Conservation (phyloP, 495 filamentous ascomycete genomes). For the Aspergillus ostianus region DNA sequence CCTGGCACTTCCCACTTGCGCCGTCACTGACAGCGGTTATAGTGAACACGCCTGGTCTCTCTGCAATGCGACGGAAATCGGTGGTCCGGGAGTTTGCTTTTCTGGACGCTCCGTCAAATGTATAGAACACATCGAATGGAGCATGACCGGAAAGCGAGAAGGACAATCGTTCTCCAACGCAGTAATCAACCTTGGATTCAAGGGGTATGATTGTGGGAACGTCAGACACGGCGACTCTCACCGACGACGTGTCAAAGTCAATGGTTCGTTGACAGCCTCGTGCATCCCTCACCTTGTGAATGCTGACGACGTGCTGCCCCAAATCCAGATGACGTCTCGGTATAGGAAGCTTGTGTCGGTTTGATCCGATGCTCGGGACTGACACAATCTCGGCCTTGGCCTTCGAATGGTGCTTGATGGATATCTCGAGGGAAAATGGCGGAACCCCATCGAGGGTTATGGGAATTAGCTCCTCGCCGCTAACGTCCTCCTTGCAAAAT, state of each 20-base stretch:
- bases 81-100: slow-evolving; percentile 75
- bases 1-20: slow-evolving; percentile 73
- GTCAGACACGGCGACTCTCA: slow-evolving; percentile 86
- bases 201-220: slow-evolving; percentile 84
- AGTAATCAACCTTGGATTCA: slow-evolving; percentile 87
- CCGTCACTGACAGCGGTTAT: slow-evolving; percentile 83
- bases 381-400: slow-evolving; percentile 75
- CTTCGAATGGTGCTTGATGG: slow-evolving; percentile 84
- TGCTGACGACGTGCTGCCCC: slow-evolving; percentile 79
- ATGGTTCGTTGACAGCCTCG: slow-evolving; percentile 76
- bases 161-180: slow-evolving; percentile 88
- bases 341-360: slow-evolving; percentile 74
- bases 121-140: slow-evolving; percentile 91
- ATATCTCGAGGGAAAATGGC: slow-evolving; percentile 85
- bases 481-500: slow-evolving; percentile 83
- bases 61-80: slow-evolving; percentile 86
- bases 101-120: slow-evolving; percentile 71
- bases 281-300: slow-evolving; percentile 83
- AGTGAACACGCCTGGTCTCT: slow-evolving; percentile 81
- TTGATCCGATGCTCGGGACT: slow-evolving; percentile 70
- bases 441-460: slow-evolving; percentile 78
- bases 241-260: slow-evolving; percentile 63
- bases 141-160: slow-evolving; percentile 85
- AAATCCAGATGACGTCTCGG: slow-evolving; percentile 78
- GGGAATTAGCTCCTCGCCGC: slow-evolving; percentile 79